Base-by-base conservation (phyloP, 768 basidiomycete species). In the Suillus hirtellus region DNA sequence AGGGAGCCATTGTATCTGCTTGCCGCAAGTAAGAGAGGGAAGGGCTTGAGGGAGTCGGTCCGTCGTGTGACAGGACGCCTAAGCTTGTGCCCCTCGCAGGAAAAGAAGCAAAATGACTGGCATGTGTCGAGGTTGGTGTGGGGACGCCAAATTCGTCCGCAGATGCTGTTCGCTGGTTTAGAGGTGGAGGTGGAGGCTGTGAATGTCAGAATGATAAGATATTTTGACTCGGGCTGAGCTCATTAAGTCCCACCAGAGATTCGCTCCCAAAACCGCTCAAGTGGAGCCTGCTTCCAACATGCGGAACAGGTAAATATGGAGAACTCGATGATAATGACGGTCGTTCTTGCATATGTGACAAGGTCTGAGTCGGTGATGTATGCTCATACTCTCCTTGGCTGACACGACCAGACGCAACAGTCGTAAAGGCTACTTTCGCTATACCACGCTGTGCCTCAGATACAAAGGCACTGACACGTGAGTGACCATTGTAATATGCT, bases 401-500 rank as follows among this genome's bases (percentile, higher is more conserved):
- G 47, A 19, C 50, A 15, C 31, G 35, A 60, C 59, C 71, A 3
- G 76, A 69, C 4, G 81, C 78, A n/a, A 76, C 72, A 3, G 78
- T 72, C 4, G 81, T 79, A 60, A 88, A 77, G 8, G 70, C 66
- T 44, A 91, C 83, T 66, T 86, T 84, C 60, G 74, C 77, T 38
- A 90, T 77, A n/a, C 78, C 74, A 35, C 76, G 82, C 61, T 84
- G 76, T 6, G 90, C 89, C 67, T 95, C 91, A 4, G 78, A 78
- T 11, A 90, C 82, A 11, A 90, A 76, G 44, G 79, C 75, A 54
- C 87, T 84, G 0, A 88, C 88, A 66, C 81, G 86, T 53, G 81
- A 74, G 60, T 89, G 90, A 1, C 86, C 87, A 49, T 80, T 79
- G 71, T 96, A 98, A 64, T 88, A 80, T 14, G 84, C 81, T 19